These are phyloP conservation scores for Fusarium robinianum DNA, from an alignment of 2,329 filamentous ascomycete genomes.

Conservation along the genomic window DNA sequence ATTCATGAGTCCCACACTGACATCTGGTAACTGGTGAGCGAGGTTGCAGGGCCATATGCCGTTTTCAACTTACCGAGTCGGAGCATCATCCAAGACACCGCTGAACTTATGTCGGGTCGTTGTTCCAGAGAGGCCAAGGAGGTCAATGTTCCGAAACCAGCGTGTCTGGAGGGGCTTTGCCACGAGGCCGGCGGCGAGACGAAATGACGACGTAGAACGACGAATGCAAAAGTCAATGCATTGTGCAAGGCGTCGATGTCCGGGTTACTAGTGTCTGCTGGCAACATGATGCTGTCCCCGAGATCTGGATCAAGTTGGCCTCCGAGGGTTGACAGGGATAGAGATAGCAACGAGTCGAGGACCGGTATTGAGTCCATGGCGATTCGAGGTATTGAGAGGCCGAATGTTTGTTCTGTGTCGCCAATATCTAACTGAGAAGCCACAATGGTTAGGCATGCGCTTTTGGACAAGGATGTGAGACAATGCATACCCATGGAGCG, in stretches of 20 bases:
- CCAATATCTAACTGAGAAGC: constrained; percentile 47
- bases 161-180: constrained; percentile 25
- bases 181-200: constrained; percentile 25
- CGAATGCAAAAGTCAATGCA: constrained; percentile 20
- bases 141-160: constrained; percentile 19
- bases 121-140: constrained; percentile 22
- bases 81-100: constrained; percentile 34
- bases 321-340: constrained; percentile 28
- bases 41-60: not conserved
- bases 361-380: constrained; percentile 33
- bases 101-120: constrained; percentile 18
- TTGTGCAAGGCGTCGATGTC: constrained; percentile 10
- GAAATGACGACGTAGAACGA: constrained; percentile 21
- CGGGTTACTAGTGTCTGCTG: constrained; percentile 11
- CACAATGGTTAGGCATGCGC: constrained; percentile 5
- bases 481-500: constrained; percentile 48
- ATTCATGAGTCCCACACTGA: constrained; percentile 38
- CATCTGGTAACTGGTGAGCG: constrained; percentile 23
- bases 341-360: constrained; percentile 35
- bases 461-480: not conserved
- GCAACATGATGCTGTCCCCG: constrained; percentile 4
- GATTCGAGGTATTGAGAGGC: constrained; percentile 42
- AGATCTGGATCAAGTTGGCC: constrained; percentile 15
- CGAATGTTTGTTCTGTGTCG: constrained; percentile 47
- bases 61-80: constrained; percentile 31